Evolutionary conservation across 257 asterid genomes (phyloP), one percentile per base, ranked within the genome.

Genomic region (Marsdenia floribunda): DNA sequence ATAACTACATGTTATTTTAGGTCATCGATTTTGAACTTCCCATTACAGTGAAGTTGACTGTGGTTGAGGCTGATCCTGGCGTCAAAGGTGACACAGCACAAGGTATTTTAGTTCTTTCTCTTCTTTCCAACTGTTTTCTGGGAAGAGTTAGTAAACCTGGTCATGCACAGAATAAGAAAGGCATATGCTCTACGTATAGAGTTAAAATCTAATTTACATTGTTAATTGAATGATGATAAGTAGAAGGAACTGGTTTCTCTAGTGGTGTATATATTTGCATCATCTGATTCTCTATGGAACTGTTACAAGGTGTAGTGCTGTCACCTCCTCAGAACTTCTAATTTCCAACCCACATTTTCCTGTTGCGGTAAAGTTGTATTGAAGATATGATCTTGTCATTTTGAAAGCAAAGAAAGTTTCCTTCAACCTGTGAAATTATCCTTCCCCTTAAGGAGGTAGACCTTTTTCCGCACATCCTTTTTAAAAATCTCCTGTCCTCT

Each of bases 1-100:
- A 80, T 83, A 26, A 78, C 60, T 63, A 70, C 67, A 63, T 74
- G 54, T 75, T 76, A 57, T 29, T 78, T 67, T 71, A 94, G 98
- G 97, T 95, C 72, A 95, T 95, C 65, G 98, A 90, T 85, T 92
- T 95, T 85, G 99, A 92, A 79, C 93, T 95, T 64, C 99, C 99
- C 70, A 92, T 85, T 77, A 89, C 90, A 6, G 96, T 92, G 83
- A 92, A 92, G 91, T 85, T 92, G 86, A 86, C 73, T 0, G 98
- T 95, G 80, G 93, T 90, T 75, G 93, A 89, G 61, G 98, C 81
- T 74, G 97, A 92, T 84, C 99, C 99, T 50, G 99, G 99, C 47
- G n/a, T 95, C 58, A 90, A 67, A 86, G 98, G 99, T 42, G 99
- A 95, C 91, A 95, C 99, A 0, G 99, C 93, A 60, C 99, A 92